Evolutionary conservation across 352 stramenopile genomes (phyloP).

Genomic region (Globisporangium paddicum): DNA sequence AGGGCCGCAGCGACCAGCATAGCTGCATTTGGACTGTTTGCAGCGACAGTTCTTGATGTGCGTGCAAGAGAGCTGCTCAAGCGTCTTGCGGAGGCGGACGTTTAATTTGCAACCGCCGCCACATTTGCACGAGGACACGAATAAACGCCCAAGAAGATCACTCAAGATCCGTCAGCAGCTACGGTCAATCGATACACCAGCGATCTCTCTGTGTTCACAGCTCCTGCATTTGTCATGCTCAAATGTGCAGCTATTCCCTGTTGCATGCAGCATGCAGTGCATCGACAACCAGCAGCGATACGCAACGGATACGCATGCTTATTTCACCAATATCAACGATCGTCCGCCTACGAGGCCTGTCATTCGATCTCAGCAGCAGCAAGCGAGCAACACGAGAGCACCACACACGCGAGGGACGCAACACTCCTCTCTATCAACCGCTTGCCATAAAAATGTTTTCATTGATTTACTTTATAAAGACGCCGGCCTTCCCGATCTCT

Average conservation of each 20-base stretch:
- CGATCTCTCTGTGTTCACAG: not conserved
- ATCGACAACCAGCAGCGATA: not conserved
- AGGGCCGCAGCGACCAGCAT: no score
- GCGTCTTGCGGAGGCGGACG: no score
- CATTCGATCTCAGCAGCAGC: no score
- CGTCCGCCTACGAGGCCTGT: not conserved
- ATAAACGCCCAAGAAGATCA: no score
- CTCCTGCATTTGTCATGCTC: not conserved
- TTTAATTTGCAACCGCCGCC: no score
- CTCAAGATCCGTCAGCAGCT: no score
- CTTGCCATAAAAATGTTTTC: slow-evolving; percentile 5
- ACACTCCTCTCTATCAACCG: not conserved
- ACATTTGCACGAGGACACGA: no score
- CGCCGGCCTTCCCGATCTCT: not conserved
- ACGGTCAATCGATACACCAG: not conserved
- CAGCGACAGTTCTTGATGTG: no score
- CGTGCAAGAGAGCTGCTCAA: no score
- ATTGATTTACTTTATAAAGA: slow-evolving; percentile 3
- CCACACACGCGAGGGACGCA: not conserved
- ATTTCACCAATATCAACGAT: not conserved
- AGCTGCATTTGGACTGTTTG: no score
- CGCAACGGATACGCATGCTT: not conserved
- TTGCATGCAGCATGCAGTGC: not conserved
- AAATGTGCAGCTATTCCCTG: not conserved
- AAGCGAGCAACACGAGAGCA: not conserved